Conservation (phyloP, 225 moss, liverwort and hornwort species). For the Antitrichia curtipendula region DNA sequence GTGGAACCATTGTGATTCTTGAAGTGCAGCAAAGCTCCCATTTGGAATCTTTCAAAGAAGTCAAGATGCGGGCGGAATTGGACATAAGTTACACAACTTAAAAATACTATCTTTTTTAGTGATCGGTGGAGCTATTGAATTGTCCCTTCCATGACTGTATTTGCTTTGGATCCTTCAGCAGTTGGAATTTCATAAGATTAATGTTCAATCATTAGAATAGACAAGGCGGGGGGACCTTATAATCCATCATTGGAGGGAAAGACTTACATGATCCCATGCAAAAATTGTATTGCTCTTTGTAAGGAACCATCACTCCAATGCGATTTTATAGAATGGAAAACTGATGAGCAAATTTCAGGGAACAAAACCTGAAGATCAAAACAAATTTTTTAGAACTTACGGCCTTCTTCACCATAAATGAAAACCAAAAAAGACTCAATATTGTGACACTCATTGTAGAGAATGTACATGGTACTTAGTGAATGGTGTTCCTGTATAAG, state of each 20-base stretch:
- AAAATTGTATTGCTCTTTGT: not conserved
- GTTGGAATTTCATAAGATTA: not conserved
- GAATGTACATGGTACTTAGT: too few species aligned
- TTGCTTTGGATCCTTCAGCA: not conserved
- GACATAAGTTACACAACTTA: constrained; percentile 5
- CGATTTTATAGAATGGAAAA: not conserved
- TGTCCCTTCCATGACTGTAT: not conserved
- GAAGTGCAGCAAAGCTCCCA: constrained; percentile 27
- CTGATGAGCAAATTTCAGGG: not conserved
- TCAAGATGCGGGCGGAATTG: constrained; percentile 14
- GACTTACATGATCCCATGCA: not conserved
- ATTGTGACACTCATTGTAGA: not conserved
- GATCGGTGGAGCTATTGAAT: not conserved
- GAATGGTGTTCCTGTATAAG: not conserved
- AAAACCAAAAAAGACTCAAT: not conserved
- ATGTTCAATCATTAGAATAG: constrained; percentile 2
- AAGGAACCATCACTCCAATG: not conserved
- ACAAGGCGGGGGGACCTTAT: not conserved
- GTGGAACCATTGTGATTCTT: constrained; percentile 38
- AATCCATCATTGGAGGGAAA: not conserved
- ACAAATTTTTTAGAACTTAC: not conserved
- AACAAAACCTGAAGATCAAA: too few species aligned
- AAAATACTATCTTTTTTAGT: too few species aligned
- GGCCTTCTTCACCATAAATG: not conserved
- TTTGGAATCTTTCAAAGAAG: constrained; percentile 26